Base-by-base conservation (phyloP, 1,284 basidiomycete genomes). In the Waitea zeae region DNA sequence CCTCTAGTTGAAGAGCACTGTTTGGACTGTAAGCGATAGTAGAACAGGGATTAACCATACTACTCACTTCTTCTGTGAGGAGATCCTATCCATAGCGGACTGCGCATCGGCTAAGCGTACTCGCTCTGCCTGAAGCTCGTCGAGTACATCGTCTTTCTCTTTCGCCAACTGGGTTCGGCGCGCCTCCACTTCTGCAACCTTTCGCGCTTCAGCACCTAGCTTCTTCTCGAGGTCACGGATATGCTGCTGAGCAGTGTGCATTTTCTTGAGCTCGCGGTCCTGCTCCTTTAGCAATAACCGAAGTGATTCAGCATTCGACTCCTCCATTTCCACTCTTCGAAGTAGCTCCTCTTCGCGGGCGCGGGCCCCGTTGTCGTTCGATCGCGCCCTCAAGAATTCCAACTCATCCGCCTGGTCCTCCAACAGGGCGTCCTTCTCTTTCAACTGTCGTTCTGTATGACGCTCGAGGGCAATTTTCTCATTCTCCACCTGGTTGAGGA, bases 281-380 rank as follows among this genome's bases (percentile, higher is more conserved):
- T 52, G 46, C 20, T 59, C 58, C 20, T 52, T 44, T 5, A 64
- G 44, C 44, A 65, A 48, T 33, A 47, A 49, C 44, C 74, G 65
- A 35, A 77, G 45, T 3, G 67, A 58, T 4, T 49, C 46, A 19
- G 75, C 70, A 49, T 67, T 74, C 1, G 64, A 67, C 30, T 68
- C 67, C 38, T 78, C 75, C 45, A 73, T 71, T 31, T 78, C 75
- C 22, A 78, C 70, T 41, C 74, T 57, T 44, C 57, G 54, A 42
- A 74, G 41, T 24, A 76, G 44, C 39, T 71, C 69, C 22, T 62
- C 59, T 46, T 78, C 74, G 33, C 61, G 43, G 28, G 64, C 52
- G 12, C 49, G 47, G 18, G 40, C 38, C 11, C 31, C 36, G 50
- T 56, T 51, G 27, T n/a, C n/a, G n/a, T n/a, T n/a, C n/a, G 46